A percentile compares a stretch with the other conserved stretches of the same genome.
These are phyloP conservation scores for Nemania diffusa DNA, from an alignment of 2,329 filamentous ascomycete species.

Conservation along the genomic window DNA sequence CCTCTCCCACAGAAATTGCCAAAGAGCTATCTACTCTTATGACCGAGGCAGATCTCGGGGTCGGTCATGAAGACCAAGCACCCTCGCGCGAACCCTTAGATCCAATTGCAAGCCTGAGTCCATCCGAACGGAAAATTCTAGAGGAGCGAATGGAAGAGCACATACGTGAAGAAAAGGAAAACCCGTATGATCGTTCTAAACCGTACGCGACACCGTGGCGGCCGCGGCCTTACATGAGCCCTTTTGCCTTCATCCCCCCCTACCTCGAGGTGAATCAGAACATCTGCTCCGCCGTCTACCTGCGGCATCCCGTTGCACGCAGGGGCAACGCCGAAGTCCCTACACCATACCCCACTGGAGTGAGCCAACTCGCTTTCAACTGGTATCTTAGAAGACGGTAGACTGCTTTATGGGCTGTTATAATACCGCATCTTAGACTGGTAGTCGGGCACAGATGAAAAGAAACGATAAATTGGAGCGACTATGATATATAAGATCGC, in stretches of 20 bases:
- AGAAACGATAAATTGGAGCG: conserved; percentile 5
- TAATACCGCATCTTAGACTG: conserved; percentile 2
- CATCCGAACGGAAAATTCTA: conserved; percentile 65
- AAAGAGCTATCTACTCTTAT: conserved; percentile 65
- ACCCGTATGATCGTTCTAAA: conserved; percentile 79
- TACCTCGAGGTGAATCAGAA: conserved; percentile 99
- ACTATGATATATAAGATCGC: background rate
- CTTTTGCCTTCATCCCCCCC: conserved; percentile 93
- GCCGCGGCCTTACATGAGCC: conserved; percentile 85
- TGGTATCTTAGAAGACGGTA: conserved; percentile 92
- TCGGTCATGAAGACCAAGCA: conserved; percentile 35
- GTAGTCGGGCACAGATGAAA: background rate
- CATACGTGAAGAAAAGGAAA: conserved; percentile 73
- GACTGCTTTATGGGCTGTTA: conserved; percentile 27
- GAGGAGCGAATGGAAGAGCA: conserved; percentile 66
- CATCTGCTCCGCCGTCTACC: conserved; percentile 93
- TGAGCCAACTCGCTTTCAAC: conserved; percentile 86
- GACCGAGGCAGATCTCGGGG: conserved; percentile 55
- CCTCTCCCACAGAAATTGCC: conserved; percentile 58
- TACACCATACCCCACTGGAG: conserved; percentile 77
- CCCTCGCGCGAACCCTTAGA: conserved; percentile 39
- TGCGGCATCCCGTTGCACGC: conserved; percentile 91
- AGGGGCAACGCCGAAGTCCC: conserved; percentile 84
- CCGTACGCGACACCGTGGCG: conserved; percentile 93
- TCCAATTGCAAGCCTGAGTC: conserved; percentile 56